Conservation (phyloP, 2,329 filamentous ascomycete species). For the Pseudocercospora pini-densiflorae region DNA sequence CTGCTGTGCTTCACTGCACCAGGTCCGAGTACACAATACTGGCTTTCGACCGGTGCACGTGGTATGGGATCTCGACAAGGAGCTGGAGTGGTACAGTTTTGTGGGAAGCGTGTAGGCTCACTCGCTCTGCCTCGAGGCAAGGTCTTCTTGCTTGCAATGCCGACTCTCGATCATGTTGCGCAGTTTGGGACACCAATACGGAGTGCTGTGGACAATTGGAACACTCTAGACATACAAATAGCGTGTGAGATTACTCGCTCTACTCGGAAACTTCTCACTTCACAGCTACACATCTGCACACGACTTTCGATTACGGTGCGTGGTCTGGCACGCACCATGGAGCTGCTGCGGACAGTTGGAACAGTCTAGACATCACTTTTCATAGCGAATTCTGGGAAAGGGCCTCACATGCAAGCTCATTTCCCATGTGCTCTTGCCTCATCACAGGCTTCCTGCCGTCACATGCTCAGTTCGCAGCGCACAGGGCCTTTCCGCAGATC, state of each 20-base stretch:
- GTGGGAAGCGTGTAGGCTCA: neutral
- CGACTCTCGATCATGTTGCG: neutral
- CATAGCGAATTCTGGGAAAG: neutral
- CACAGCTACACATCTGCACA: too few relatives aligned
- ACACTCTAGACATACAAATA: too few relatives aligned
- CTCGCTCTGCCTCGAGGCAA: neutral
- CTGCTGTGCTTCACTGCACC: too few relatives aligned
- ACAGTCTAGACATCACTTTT: neutral
- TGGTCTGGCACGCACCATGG: too few relatives aligned
- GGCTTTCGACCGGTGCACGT: neutral
- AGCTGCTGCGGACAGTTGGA: neutral
- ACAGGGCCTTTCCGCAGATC: neutral
- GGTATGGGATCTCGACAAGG: neutral
- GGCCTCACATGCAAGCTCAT: neutral
- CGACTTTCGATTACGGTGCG: too few relatives aligned
- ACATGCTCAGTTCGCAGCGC: neutral
- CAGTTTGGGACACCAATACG: too few relatives aligned
- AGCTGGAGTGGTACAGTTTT: neutral
- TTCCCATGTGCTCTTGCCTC: neutral
- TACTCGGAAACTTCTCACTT: too few relatives aligned
- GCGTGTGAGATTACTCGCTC: too few relatives aligned
- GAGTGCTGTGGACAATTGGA: too few relatives aligned
- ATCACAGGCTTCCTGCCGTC: neutral
- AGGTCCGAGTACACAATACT: too few relatives aligned
- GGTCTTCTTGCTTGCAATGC: neutral